These are phyloP conservation scores for Plantago lanceolata DNA, from an alignment of 305 asterid genomes.

Conservation along the genomic window DNA sequence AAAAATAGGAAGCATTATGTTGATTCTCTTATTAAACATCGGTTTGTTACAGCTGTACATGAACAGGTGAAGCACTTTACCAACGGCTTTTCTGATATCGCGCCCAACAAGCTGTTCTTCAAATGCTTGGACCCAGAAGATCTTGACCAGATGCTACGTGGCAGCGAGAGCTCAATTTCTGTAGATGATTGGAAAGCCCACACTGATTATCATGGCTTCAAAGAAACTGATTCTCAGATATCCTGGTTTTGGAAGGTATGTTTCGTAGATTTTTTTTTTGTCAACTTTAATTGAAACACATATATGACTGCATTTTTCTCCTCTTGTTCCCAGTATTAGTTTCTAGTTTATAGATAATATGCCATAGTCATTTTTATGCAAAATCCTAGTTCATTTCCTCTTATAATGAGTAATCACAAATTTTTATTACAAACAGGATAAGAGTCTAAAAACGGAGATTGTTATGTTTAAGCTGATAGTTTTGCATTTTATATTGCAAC, in stretches of 20 bases:
- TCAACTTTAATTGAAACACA: background rate
- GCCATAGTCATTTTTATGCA: background rate
- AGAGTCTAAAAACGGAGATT: background rate
- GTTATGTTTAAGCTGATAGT: too few species aligned
- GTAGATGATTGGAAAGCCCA: conserved; percentile 86
- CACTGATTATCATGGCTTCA: conserved; percentile 64
- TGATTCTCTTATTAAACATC: conserved; percentile 57
- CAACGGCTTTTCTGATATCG: conserved; percentile 62
- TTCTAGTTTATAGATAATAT: background rate
- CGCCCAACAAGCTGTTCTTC: conserved; percentile 55
- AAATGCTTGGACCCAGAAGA: conserved; percentile 58
- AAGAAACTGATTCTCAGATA: conserved; percentile 61
- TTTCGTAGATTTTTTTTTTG: background rate
- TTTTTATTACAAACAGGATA: background rate
- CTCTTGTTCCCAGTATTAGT: background rate
- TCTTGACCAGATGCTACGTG: conserved; percentile 74
- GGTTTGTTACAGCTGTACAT: conserved; percentile 49
- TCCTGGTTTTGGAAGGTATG: conserved; percentile 91
- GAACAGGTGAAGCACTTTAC: conserved; percentile 60
- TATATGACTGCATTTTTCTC: background rate
- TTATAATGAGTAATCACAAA: background rate
- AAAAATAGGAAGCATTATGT: conserved; percentile 63
- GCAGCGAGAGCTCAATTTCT: conserved; percentile 65
- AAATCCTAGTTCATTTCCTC: background rate
- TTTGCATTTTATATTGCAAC: background rate